Conservation (phyloP, 257 asterid species). For the Parsonsia alboflavescens region DNA sequence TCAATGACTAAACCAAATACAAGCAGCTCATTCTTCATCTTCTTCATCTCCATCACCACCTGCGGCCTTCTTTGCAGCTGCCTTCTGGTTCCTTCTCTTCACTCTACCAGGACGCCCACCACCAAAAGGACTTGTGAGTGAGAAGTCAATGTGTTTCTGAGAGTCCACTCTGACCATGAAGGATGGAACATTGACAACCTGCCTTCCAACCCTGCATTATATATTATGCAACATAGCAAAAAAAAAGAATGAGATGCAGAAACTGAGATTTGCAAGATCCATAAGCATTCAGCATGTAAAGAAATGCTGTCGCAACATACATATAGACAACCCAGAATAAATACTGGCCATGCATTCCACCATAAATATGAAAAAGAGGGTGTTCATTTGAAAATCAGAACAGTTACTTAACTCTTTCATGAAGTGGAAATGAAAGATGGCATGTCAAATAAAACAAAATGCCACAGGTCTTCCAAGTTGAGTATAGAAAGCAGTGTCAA, state of each 20-base stretch:
- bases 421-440: background rate
- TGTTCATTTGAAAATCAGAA: background rate
- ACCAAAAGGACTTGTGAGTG: slow-evolving; percentile 50
- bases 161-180: slow-evolving; percentile 54
- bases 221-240: background rate
- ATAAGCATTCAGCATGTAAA: background rate
- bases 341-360: background rate
- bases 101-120: slow-evolving; percentile 62
- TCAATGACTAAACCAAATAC: background rate
- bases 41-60: slow-evolving; percentile 55
- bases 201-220: slow-evolving; percentile 45
- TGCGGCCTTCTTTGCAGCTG: slow-evolving; percentile 51
- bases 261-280: background rate
- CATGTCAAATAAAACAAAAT: background rate
- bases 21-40: slow-evolving; percentile 29
- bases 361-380: background rate
- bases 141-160: slow-evolving; percentile 54
- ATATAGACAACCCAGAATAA: too few relatives aligned
- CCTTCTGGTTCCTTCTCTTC: slow-evolving; percentile 51
- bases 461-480: background rate
- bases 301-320: background rate
- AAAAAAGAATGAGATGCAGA: background rate
- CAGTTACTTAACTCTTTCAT: background rate
- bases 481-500: background rate
- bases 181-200: slow-evolving; percentile 51